Percentiles rank a stretch among this genome's conserved stretches.
phyloP scores from a whole-genome alignment of 208 protist species.

The Trypanosoma cruzi region DNA sequence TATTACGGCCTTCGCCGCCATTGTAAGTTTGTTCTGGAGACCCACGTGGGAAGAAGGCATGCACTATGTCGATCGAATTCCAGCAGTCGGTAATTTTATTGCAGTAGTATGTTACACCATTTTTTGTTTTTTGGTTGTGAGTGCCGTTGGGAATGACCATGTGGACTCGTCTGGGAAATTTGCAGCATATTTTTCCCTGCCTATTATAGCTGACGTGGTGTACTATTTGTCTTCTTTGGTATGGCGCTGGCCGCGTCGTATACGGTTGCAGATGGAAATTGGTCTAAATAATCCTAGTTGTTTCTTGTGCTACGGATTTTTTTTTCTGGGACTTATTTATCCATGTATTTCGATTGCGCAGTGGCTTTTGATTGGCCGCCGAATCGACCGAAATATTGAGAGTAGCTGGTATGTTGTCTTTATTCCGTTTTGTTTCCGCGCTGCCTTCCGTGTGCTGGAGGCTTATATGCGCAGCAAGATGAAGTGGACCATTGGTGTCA shows the following conservation, averaged over 20 bases:
- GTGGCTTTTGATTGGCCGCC: constrained; percentile 76
- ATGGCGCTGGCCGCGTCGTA: constrained; percentile 78
- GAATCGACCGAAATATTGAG: constrained; percentile 56
- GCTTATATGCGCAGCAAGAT: constrained; percentile 73
- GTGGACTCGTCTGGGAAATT: constrained; percentile 37
- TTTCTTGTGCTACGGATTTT: constrained; percentile 75
- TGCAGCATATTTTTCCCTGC: constrained; percentile 58
- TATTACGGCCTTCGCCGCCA: constrained; percentile 51
- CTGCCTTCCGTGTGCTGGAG: constrained; percentile 70
- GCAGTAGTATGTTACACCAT: constrained; percentile 62
- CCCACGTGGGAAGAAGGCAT: constrained; percentile 65
- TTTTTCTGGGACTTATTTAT: constrained; percentile 65
- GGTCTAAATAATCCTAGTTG: constrained; percentile 51
- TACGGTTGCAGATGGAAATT: constrained; percentile 78
- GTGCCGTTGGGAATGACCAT: constrained; percentile 35
- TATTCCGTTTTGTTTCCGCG: constrained; percentile 68
- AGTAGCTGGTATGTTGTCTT: constrained; percentile 80
- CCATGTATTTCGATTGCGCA: constrained; percentile 68
- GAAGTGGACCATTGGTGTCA: constrained; percentile 72
- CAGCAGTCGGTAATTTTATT: constrained; percentile 76
- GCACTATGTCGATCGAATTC: constrained; percentile 57
- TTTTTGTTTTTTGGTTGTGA: constrained; percentile 49
- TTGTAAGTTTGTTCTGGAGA: constrained; percentile 50
- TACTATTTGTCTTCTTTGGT: constrained; percentile 88
- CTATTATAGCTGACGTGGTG: constrained; percentile 73